phyloP scores from a whole-genome alignment of 345 rosid species.

The Ricinus communis region DNA sequence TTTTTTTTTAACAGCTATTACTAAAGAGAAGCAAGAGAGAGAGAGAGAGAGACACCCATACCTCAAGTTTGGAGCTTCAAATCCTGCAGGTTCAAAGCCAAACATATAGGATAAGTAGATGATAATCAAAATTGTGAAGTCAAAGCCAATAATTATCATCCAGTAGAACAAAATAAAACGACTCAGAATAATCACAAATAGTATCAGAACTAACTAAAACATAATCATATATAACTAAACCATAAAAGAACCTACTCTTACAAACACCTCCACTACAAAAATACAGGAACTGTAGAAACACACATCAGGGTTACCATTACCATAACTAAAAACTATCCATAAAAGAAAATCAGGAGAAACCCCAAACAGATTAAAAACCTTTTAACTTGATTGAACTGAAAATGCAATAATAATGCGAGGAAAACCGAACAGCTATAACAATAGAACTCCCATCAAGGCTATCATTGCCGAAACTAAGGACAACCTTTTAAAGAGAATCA shows the following conservation, averaged over 20 bases:
- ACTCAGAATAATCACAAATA: background rate
- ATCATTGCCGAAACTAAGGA: background rate
- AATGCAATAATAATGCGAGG: too few relatives aligned
- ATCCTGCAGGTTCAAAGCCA: slow-evolving; percentile 52
- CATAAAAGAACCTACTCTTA: background rate
- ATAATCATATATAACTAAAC: background rate
- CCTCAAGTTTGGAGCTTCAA: slow-evolving; percentile 84
- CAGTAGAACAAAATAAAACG: background rate
- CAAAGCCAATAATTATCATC: background rate
- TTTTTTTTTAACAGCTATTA: too few relatives aligned
- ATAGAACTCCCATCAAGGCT: background rate
- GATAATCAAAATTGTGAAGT: background rate
- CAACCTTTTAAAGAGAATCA: too few relatives aligned
- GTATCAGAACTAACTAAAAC: background rate
- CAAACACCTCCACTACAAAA: background rate
- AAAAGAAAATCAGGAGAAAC: too few relatives aligned
- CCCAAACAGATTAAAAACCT: too few relatives aligned
- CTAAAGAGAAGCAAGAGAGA: background rate
- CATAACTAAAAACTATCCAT: too few relatives aligned
- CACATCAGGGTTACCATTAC: too few relatives aligned
- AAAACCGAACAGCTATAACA: too few relatives aligned
- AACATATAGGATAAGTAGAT: slow-evolving; percentile 15
- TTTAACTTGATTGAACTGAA: too few relatives aligned
- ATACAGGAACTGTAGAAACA: background rate
- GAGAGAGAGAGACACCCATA: slow-evolving; percentile 15